phyloP scores from a whole-genome alignment of 495 filamentous ascomycete genomes.

The Lasiosphaeria hispida region DNA sequence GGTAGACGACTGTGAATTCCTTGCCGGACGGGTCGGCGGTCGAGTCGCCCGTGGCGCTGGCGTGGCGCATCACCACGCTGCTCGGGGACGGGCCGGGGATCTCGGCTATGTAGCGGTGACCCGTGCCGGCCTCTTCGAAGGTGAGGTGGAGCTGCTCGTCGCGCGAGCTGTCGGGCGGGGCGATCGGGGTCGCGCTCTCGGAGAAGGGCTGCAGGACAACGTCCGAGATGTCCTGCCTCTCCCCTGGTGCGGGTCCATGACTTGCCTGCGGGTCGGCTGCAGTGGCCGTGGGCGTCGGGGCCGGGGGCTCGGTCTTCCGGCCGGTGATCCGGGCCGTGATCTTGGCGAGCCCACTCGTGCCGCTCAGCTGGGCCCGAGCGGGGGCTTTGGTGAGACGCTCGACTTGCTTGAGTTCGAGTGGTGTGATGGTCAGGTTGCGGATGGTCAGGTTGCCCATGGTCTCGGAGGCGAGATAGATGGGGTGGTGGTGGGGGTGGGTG shows the following conservation, averaged over 20 bases:
- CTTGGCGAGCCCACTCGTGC: conserved; percentile 43
- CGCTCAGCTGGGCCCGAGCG: conserved; percentile 10
- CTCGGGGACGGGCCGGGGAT: conserved; percentile 37
- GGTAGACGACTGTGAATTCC: conserved; percentile 72
- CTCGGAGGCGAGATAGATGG: neutral
- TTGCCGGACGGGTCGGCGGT: conserved; percentile 17
- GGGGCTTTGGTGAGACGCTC: conserved; percentile 64
- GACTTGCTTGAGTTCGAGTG: conserved; percentile 68
- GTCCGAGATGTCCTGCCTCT: conserved; percentile 33
- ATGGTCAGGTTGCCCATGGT: conserved; percentile 60
- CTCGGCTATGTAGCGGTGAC: conserved; percentile 37
- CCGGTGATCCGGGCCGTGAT: conserved; percentile 53
- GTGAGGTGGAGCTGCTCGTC: conserved; percentile 45
- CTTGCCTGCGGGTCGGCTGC: conserved; percentile 11
- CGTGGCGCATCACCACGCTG: conserved; percentile 32
- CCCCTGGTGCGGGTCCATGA: conserved; percentile 2
- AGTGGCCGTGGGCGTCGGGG: conserved; percentile 19
- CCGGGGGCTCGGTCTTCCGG: conserved; percentile 30
- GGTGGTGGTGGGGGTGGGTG: conserved; percentile 7
- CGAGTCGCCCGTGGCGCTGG: conserved; percentile 5
- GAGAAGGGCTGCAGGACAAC: conserved; percentile 40
- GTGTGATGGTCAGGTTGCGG: conserved; percentile 79
- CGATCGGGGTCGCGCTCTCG: conserved; percentile 32
- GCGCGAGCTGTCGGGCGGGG: conserved; percentile 32
- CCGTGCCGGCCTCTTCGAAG: conserved; percentile 36